Evolutionary conservation across 257 asterid species (phyloP), one percentile per base, ranked within the genome.

Genomic region (Euphrasia confusa): DNA sequence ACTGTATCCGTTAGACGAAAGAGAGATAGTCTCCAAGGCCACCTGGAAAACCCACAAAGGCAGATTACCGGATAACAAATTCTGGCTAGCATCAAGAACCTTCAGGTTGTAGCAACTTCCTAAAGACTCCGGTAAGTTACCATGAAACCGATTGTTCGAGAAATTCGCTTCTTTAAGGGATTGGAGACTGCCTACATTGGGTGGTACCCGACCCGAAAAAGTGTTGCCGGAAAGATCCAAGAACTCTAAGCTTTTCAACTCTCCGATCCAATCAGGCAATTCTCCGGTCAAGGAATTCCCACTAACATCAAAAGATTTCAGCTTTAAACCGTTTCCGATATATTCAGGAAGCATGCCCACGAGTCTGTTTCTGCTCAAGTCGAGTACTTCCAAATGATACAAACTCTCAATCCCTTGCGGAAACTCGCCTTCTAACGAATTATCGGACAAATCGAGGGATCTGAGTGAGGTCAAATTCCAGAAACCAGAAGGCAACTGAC

Each of bases 181-280:
- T 47, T 71, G 76, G 68, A 90, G 84, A 63, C 75, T 60, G 40
- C 89, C 93, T 8, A 81, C 45, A 12, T 77, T 72, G 63, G 48
- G 66, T 0, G 96, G 85, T 11, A 90, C 6, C 21, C 63, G 32
- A 64, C 97, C 93, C 37, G 82, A 77, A 54, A 90, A 77, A 66
- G 68, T 73, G 71, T 90, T 90, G 2, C 71, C 74, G 0, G 96
- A 83, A 65, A 87, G 66, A 79, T 87, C 86, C 74, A 87, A 64
- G 68, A 71, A 72, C 68, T 79, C 81, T 10, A 87, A 67, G 75
- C 86, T 83, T 63, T 70, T 79, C 95, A 87, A 78, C 47, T 83
- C 88, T 21, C 84, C 89, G 58, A 90, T 73, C 97, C 97, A 90
- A 52, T 80, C 88, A 18, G 92, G 96, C 44, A 87, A 64, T 11